phyloP scores from a whole-genome alignment of 805 yeast species.

The Zygosaccharomyces gambellarensis region DNA sequence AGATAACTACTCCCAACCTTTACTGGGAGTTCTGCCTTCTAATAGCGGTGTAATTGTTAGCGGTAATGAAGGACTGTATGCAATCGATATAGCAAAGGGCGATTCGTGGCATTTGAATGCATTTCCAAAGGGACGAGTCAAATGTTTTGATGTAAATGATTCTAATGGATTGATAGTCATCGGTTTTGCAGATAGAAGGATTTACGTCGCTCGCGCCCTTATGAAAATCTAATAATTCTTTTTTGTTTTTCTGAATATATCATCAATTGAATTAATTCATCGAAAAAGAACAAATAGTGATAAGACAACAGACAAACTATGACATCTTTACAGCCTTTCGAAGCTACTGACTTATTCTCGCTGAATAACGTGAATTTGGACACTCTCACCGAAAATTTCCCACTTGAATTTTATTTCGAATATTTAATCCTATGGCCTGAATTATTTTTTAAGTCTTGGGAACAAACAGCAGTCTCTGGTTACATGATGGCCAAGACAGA shows the following conservation, averaged over 20 bases:
- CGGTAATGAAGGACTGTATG: slow-evolving; percentile 26
- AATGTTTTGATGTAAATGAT: slow-evolving; percentile 21
- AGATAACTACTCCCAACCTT: slow-evolving; percentile 30
- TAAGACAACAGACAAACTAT: slow-evolving; percentile 35
- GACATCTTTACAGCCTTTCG: slow-evolving; percentile 88
- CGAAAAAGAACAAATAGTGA: not conserved
- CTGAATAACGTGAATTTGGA: slow-evolving; percentile 78
- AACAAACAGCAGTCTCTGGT: slow-evolving; percentile 48
- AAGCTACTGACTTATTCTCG: slow-evolving; percentile 74
- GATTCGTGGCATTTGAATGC: slow-evolving; percentile 29
- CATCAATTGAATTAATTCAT: too few relatives aligned
- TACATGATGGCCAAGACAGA: slow-evolving; percentile 97
- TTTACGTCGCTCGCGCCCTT: slow-evolving; percentile 5
- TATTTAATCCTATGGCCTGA: slow-evolving; percentile 86
- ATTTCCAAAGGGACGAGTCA: slow-evolving; percentile 29
- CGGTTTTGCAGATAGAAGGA: slow-evolving; percentile 18
- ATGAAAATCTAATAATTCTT: slow-evolving; percentile 1
- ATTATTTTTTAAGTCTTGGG: slow-evolving; percentile 71
- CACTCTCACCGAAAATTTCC: slow-evolving; percentile 87
- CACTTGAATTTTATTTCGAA: slow-evolving; percentile 74
- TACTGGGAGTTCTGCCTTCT: slow-evolving; percentile 16
- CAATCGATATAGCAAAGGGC: slow-evolving; percentile 25
- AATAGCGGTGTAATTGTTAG: slow-evolving; percentile 27
- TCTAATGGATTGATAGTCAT: slow-evolving; percentile 12
- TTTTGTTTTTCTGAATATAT: not conserved